Base-by-base conservation (phyloP, 2,329 filamentous ascomycete species). In the Chaetomium globosum region DNA sequence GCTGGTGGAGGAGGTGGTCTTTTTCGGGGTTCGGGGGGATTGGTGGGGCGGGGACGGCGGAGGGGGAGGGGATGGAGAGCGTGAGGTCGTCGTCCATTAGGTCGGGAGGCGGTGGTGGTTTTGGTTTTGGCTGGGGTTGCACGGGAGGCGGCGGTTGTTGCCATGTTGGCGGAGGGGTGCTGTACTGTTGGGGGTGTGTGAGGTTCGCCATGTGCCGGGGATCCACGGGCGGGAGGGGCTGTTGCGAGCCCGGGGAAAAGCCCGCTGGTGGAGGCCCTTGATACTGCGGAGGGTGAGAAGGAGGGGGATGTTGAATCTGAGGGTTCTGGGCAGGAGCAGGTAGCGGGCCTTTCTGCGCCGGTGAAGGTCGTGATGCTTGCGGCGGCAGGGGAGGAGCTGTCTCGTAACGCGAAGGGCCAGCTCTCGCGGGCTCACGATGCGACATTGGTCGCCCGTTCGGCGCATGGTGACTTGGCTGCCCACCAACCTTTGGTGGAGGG, bases 21-120 rank as follows among this genome's bases (percentile, higher is more conserved):
- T 97, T 97, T 77, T 98, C 92, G 0, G 95, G 95, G 73, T 99
- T 99, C 0, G 93, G 93, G 0, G 95, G 94, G 36, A 97, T 92
- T 0, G 94, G 93, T 0, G 95, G 94, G 0, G 92, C 87, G 6
- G 89, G 83, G 8, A 87, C 75, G 26, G 83, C 79, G 0, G 80
- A 78, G 4, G 79, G 75, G 1, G 80, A 77, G 2, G 85, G 81
- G 13, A 84, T 78, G 19, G 80, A 72, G 28, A 86, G 76, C 10
- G 81, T 81, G 16, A 87, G 76, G 36, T 85, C 84, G 61, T 85
- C 84, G 67, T 87, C 85, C 71, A 88, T 81, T 30, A 85, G 75
- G 72, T 88, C 84, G 1, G 78, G 83, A 30, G 77, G 82, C 30
- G 77, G 81, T n/a, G 78, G 78, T 3, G 77, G 77, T 67, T 80